Percentiles rank a stretch among this genome's conserved stretches.
These are phyloP conservation scores for Chrysosporium keratinophilum DNA, from an alignment of 2,329 filamentous ascomycete genomes.

Conservation along the genomic window DNA sequence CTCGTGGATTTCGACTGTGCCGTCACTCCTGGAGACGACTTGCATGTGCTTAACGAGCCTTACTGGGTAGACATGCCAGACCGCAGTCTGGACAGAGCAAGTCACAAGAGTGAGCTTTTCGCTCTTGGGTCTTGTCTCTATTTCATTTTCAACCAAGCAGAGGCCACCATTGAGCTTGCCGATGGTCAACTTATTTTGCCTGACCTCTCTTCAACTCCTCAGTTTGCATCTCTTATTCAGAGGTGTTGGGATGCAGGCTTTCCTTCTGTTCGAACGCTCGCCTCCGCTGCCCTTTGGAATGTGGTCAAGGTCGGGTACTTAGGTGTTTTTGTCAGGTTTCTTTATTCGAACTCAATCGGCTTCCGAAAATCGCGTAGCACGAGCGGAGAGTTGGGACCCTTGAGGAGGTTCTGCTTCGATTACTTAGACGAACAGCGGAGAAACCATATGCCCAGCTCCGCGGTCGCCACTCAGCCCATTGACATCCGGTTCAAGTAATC, in stretches of 20 bases:
- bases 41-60: background rate
- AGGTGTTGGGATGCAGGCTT: slow-evolving; percentile 3
- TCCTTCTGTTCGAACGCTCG: background rate
- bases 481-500: background rate
- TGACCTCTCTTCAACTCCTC: background rate
- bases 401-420: background rate
- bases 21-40: background rate
- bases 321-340: background rate
- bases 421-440: slow-evolving; percentile 4
- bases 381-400: background rate
- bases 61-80: slow-evolving; percentile 3
- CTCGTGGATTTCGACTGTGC: slow-evolving; percentile 7
- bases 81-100: background rate
- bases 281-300: background rate
- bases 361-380: slow-evolving; percentile 1
- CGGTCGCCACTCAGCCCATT: background rate
- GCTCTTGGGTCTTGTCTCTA: slow-evolving; percentile 9
- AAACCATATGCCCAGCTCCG: background rate
- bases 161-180: background rate
- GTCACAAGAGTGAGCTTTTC: slow-evolving; percentile 4
- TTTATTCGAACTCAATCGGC: slow-evolving; percentile 2
- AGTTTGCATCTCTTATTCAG: background rate
- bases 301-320: background rate
- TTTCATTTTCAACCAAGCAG: background rate
- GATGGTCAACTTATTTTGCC: slow-evolving; percentile 1